Percentiles rank a stretch among this genome's conserved stretches.
phyloP scores from a whole-genome alignment of 1,284 basidiomycete species.

The Ustilago bromivora region DNA sequence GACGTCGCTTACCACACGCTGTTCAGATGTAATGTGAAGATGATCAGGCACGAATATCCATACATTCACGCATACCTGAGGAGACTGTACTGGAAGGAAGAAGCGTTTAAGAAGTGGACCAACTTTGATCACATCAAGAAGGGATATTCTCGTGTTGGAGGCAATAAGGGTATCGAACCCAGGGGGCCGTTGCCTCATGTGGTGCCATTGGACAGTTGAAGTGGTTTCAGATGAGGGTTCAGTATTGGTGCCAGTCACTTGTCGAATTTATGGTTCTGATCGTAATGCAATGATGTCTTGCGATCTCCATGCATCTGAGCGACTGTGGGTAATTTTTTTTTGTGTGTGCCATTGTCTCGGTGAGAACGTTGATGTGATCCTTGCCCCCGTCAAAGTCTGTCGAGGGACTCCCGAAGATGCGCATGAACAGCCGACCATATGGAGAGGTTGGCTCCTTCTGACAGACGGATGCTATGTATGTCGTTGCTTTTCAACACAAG shows the following conservation, averaged over 20 bases:
- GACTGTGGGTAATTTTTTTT: too few species aligned
- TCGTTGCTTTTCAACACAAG: neutral
- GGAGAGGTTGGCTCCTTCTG: neutral
- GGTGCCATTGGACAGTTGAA: slow-evolving; percentile 30
- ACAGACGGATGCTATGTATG: neutral
- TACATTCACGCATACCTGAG: slow-evolving; percentile 75
- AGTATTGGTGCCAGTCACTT: neutral
- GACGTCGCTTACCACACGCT: slow-evolving; percentile 85
- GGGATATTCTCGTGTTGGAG: slow-evolving; percentile 32
- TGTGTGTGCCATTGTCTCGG: too few species aligned
- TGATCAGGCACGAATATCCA: slow-evolving; percentile 54
- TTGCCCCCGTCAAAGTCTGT: too few species aligned
- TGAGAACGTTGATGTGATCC: too few species aligned
- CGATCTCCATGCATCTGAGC: too few species aligned
- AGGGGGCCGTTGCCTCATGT: slow-evolving; percentile 49
- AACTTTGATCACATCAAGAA: slow-evolving; percentile 76
- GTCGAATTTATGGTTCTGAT: neutral
- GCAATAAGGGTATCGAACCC: slow-evolving; percentile 38
- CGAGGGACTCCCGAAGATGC: neutral
- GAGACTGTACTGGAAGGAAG: slow-evolving; percentile 87
- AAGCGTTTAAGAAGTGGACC: slow-evolving; percentile 86
- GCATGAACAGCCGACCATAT: neutral
- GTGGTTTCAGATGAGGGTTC: neutral
- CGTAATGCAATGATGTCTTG: neutral
- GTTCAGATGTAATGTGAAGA: slow-evolving; percentile 84